Base-by-base conservation (phyloP, 2,329 filamentous ascomycete genomes). In the Kalaharituber pfeilii region DNA sequence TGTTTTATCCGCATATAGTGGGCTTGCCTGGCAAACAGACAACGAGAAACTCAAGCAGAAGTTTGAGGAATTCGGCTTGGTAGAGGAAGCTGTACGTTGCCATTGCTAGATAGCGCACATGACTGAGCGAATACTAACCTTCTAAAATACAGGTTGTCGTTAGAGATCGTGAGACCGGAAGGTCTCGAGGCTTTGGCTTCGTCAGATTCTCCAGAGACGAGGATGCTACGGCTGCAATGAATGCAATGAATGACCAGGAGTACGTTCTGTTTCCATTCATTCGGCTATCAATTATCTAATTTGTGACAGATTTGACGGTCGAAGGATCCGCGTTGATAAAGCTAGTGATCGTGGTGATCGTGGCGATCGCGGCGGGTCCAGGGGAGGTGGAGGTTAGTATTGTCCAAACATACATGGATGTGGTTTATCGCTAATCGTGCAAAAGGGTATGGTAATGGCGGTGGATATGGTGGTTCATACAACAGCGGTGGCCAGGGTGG, bases 1-100 rank as follows among this genome's bases (percentile, higher is more conserved):
- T 26, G 24, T 44, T 29, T 33, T 25, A 15, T 20, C 24, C 22
- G 33, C 22, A 51, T 51, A 24, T 66, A 94, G 89, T 67, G 91
- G 91, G 77, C 86, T 98, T 64, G 86, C 91, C 66, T 98, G 91
- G 91, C 88, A 95, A 74, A 98, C 91, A 61, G 87, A 93, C 70
- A 89, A 96, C 71, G 72, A 73, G 45, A 87, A 85, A 63, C 75
- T 98, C 62, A 83, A 85, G 66, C 74, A 82, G 67, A 94, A 94
- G 71, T 98, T 98, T 69, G 82, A 89, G 69, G 82, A 91, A 69
- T 95, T 86, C 67, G 89, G 89, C 57, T 73, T 75, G 42, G 84
- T 98, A 62, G 87, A 95, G 69, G 89, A 98, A 79, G 91, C 91
- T 65, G 91, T 96, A 78, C 71, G 86, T 83, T 52, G 49, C 53